Conservation (phyloP, 1,284 basidiomycete species). For the Ceratorhiza oryzae-sativae region DNA sequence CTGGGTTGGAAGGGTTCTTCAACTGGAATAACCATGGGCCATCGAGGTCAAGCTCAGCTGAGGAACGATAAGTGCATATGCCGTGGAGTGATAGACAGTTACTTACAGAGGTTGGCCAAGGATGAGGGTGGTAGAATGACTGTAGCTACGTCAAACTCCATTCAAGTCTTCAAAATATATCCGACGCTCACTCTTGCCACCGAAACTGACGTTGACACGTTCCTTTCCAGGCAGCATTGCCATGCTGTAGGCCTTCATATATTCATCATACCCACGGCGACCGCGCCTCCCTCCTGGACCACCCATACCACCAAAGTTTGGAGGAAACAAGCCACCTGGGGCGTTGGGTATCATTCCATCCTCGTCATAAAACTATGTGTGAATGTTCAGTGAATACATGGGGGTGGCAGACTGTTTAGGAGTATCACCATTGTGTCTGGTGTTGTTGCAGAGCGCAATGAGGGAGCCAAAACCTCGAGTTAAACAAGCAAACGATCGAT, state of each 20-base stretch:
- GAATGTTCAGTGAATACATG: not conserved
- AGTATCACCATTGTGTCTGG: not conserved
- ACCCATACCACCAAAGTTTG: slow-evolving; percentile 21
- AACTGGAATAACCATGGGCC: slow-evolving; percentile 97
- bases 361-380: slow-evolving; percentile 15
- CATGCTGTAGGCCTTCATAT: slow-evolving; percentile 85
- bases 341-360: slow-evolving; percentile 32
- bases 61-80: not conserved
- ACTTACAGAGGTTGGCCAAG: slow-evolving; percentile 78
- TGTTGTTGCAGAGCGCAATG: too few species aligned
- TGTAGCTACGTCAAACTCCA: slow-evolving; percentile 48
- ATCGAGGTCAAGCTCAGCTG: slow-evolving; percentile 85
- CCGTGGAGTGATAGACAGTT: slow-evolving; percentile 8
- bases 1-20: slow-evolving; percentile 85
- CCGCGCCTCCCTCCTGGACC: slow-evolving; percentile 7
- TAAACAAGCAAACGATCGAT: not conserved
- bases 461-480: too few species aligned
- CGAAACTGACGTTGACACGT: slow-evolving; percentile 88
- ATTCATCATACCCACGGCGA: slow-evolving; percentile 71
- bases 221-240: slow-evolving; percentile 84
- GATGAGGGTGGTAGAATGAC: slow-evolving; percentile 98
- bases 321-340: slow-evolving; percentile 24
- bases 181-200: slow-evolving; percentile 89
- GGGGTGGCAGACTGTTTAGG: not conserved
- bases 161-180: slow-evolving; percentile 25